Evolutionary conservation across 2,329 filamentous ascomycete genomes (phyloP).

Genomic region (Alternaria consortialis): DNA sequence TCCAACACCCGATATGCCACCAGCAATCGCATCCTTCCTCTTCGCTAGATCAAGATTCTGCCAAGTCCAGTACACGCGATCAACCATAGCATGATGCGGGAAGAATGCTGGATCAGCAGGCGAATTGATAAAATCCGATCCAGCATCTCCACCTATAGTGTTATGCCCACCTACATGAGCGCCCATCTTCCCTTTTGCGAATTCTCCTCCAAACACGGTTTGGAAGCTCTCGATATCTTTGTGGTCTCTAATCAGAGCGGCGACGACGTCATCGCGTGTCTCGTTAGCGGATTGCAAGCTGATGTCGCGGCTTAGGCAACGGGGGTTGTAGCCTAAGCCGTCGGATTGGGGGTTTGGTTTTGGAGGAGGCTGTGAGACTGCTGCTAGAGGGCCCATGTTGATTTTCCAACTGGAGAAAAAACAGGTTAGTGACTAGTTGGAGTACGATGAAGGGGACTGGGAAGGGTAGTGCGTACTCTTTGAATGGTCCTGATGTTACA

Average conservation of each 20-base stretch:
- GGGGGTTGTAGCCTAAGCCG: slow-evolving; percentile 47
- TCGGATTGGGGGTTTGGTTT: slow-evolving; percentile 39
- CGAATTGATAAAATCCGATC: background rate
- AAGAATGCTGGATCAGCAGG: slow-evolving; percentile 7
- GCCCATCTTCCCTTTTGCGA: slow-evolving; percentile 45
- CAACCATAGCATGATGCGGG: slow-evolving; percentile 59
- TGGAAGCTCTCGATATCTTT: slow-evolving; percentile 48
- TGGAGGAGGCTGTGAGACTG: slow-evolving; percentile 30
- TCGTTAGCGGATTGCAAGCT: slow-evolving; percentile 32
- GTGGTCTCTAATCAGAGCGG: slow-evolving; percentile 33
- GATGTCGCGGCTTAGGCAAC: slow-evolving; percentile 54
- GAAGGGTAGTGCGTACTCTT: slow-evolving; percentile 41
- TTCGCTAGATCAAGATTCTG: slow-evolving; percentile 55
- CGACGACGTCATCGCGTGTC: slow-evolving; percentile 35
- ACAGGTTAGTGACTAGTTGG: background rate
- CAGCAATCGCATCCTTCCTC: slow-evolving; percentile 53
- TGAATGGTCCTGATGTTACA: slow-evolving; percentile 62
- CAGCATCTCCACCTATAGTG: slow-evolving; percentile 53
- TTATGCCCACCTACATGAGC: slow-evolving; percentile 59
- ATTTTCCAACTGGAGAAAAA: slow-evolving; percentile 39
- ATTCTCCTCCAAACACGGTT: slow-evolving; percentile 50
- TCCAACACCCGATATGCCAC: slow-evolving; percentile 55
- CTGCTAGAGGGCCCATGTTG: slow-evolving; percentile 60
- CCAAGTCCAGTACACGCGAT: slow-evolving; percentile 62
- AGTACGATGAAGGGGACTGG: background rate